phyloP scores from a whole-genome alignment of 805 yeast species.

The Tetrapisispora nanseiensis region DNA sequence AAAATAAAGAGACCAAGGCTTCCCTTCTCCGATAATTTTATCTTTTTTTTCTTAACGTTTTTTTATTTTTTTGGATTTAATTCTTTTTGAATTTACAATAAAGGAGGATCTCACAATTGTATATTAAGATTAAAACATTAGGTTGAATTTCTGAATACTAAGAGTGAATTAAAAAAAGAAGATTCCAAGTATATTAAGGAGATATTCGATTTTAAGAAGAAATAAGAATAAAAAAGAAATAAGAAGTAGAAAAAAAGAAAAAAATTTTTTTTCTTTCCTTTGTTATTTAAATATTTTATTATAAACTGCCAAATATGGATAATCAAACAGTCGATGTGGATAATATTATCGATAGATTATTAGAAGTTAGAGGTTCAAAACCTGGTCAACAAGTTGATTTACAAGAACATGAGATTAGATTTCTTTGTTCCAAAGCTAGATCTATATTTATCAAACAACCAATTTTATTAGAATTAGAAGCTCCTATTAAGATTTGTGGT shows the following conservation, averaged over 20 bases:
- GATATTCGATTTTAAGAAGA: too few relatives aligned
- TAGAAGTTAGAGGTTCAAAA: conserved; percentile 96
- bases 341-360: conserved; percentile 89
- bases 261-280: neutral
- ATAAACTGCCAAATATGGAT: conserved; percentile 26
- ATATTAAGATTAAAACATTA: too few relatives aligned
- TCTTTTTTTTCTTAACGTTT: too few relatives aligned
- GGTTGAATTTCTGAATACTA: too few relatives aligned
- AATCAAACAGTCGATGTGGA: conserved; percentile 85
- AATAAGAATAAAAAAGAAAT: neutral
- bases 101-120: too few relatives aligned
- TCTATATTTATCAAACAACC: conserved; percentile 98
- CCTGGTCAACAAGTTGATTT: conserved; percentile 96
- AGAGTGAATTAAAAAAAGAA: too few relatives aligned
- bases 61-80: too few relatives aligned
- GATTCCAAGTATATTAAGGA: too few relatives aligned
- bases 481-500: conserved; percentile 95
- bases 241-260: neutral
- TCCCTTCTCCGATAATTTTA: too few relatives aligned
- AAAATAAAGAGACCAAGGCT: too few relatives aligned
- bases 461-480: conserved; percentile 86
- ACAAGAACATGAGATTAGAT: conserved; percentile 89
- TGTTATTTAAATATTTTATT: neutral
- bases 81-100: too few relatives aligned
- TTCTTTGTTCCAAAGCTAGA: conserved; percentile 93